Evolutionary conservation across 1,284 basidiomycete genomes (phyloP).

Genomic region (Ceratobasidium sp.): DNA sequence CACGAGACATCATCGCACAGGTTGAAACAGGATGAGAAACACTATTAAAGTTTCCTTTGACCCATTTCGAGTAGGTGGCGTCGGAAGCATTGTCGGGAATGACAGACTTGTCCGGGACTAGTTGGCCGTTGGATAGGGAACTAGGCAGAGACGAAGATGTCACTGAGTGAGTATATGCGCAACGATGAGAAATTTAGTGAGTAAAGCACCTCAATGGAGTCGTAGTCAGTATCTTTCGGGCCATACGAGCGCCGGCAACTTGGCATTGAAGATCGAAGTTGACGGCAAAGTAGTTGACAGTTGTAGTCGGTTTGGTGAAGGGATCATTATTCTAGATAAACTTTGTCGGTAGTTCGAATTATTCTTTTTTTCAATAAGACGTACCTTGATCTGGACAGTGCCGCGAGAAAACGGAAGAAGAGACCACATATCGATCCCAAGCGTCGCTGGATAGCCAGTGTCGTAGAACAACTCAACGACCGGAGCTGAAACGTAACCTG

Average conservation of each 20-base stretch:
- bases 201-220: conserved; percentile 48
- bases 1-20: conserved; percentile 38
- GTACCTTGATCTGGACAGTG: conserved; percentile 57
- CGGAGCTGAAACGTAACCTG: conserved; percentile 51
- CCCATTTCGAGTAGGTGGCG: conserved; percentile 57
- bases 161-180: not conserved
- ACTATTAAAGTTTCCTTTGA: conserved; percentile 51
- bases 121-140: conserved; percentile 49
- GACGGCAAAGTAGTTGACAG: conserved; percentile 60
- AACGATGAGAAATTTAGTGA: too few relatives aligned
- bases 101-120: conserved; percentile 50
- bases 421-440: conserved; percentile 61
- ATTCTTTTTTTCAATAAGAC: conserved; percentile 30
- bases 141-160: not conserved
- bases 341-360: not conserved
- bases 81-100: conserved; percentile 57
- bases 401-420: conserved; percentile 64
- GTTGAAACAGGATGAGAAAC: conserved; percentile 35
- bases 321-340: conserved; percentile 54
- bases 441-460: conserved; percentile 54
- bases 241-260: conserved; percentile 56
- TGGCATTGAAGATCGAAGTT: conserved; percentile 60
- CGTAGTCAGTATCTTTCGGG: conserved; percentile 55
- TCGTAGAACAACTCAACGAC: conserved; percentile 54
- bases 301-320: conserved; percentile 56